These are phyloP conservation scores for Boletus sp. DNA, from an alignment of 1,284 basidiomycete genomes.

Conservation along the genomic window DNA sequence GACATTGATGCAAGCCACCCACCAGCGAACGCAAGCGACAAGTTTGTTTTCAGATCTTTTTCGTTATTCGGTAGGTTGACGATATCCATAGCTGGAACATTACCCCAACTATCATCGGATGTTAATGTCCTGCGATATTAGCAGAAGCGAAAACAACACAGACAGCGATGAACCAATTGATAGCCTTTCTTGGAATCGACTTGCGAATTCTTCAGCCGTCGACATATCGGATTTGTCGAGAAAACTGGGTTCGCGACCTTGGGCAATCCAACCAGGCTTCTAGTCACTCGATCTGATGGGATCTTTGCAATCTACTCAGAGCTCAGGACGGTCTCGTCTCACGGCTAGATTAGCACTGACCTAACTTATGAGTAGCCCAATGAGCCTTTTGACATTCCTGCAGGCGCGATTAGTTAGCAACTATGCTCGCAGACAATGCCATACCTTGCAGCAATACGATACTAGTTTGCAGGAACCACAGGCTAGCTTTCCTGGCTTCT, in stretches of 20 bases:
- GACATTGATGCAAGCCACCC: conserved; percentile 7
- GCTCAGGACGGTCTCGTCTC: neutral
- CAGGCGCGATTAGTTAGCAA: neutral
- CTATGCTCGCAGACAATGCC: neutral
- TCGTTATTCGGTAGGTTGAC: conserved; percentile 40
- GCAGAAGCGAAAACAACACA: conserved; percentile 2
- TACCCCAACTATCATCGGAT: conserved; percentile 18
- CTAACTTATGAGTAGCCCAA: conserved; percentile 24
- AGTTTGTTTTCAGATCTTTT: conserved; percentile 27
- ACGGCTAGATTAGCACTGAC: conserved; percentile 9
- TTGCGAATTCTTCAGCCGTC: conserved; percentile 9
- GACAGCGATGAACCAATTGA: conserved; percentile 25
- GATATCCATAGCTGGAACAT: conserved; percentile 35
- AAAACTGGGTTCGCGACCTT: conserved; percentile 25
- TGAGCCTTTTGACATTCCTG: conserved; percentile 29
- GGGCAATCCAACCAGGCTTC: conserved; percentile 24
- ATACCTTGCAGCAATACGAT: conserved; percentile 39
- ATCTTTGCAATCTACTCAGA: conserved; percentile 25
- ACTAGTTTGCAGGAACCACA: conserved; percentile 38
- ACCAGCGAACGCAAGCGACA: conserved; percentile 38
- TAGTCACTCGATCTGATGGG: conserved; percentile 20
- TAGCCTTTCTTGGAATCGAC: conserved; percentile 8
- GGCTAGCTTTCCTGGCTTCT: conserved; percentile 27
- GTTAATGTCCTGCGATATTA: neutral
- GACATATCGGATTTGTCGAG: conserved; percentile 9